Evolutionary conservation across 495 filamentous ascomycete species (phyloP).

Genomic region (Penicillium roqueforti): DNA sequence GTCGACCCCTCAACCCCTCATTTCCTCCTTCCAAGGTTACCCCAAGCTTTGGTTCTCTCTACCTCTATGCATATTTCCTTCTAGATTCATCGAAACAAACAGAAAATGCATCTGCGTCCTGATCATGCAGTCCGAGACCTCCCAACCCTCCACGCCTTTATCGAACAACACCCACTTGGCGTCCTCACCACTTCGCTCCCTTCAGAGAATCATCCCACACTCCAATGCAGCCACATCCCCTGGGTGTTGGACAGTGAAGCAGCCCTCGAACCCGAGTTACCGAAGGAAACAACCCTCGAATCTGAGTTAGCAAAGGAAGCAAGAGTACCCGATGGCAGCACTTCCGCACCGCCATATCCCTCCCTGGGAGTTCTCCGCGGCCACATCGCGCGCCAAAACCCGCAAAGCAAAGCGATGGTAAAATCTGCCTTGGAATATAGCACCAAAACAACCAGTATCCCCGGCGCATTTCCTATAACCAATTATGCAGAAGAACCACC

Average conservation of each 20-base stretch:
- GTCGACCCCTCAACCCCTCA: conserved; percentile 3
- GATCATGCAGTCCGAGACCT: conserved; percentile 42
- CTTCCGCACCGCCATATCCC: background rate
- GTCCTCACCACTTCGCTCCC: conserved; percentile 46
- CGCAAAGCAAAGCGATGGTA: conserved; percentile 52
- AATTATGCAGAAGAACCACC: background rate
- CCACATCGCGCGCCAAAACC: conserved; percentile 50
- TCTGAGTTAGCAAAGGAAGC: background rate
- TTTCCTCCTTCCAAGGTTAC: background rate
- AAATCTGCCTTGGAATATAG: conserved; percentile 30
- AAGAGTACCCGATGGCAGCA: background rate
- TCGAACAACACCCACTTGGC: conserved; percentile 46
- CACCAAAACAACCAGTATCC: background rate
- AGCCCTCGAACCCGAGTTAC: background rate
- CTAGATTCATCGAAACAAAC: background rate
- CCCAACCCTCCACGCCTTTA: conserved; percentile 39
- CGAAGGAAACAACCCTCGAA: background rate
- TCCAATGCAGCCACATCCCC: conserved; percentile 50
- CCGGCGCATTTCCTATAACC: background rate
- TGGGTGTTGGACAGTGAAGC: conserved; percentile 39
- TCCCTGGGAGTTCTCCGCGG: conserved; percentile 33
- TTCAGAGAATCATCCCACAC: conserved; percentile 33
- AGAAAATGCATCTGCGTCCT: conserved; percentile 44
- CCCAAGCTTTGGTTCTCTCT: background rate
- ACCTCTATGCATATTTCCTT: background rate